Percentiles rank a stretch among this genome's conserved stretches.
Conservation (phyloP, 768 basidiomycete genomes). For the Crucibulum laeve region DNA sequence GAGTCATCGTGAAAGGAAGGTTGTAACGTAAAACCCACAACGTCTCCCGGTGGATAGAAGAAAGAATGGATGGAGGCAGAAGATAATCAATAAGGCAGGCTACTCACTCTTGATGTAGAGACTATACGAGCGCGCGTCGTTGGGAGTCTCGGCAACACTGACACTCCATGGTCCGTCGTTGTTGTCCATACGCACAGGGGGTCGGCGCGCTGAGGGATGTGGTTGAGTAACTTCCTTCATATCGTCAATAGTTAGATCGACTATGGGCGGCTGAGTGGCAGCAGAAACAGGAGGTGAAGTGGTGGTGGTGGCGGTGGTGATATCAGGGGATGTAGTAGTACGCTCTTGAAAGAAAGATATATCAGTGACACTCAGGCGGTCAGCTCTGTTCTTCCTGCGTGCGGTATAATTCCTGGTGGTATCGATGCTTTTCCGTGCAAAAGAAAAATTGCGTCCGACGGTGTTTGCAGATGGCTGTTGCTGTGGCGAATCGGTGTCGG, state of each 20-base stretch:
- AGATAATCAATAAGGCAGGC: constrained; percentile 16
- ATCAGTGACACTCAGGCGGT: constrained; percentile 33
- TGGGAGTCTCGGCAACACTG: constrained; percentile 81
- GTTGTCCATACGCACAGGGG: constrained; percentile 59
- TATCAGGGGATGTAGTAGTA: constrained; percentile 20
- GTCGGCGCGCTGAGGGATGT: constrained; percentile 36
- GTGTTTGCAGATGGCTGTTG: constrained; percentile 22
- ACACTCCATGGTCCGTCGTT: constrained; percentile 86
- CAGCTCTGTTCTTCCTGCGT: constrained; percentile 28
- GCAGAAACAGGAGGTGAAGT: not conserved
- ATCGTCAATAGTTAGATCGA: constrained; percentile 18
- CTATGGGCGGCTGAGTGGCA: constrained; percentile 3
- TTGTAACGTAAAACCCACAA: not conserved
- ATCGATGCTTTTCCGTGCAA: constrained; percentile 40
- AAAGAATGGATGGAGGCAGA: constrained; percentile 6
- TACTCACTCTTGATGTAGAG: constrained; percentile 89
- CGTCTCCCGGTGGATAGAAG: constrained; percentile 3
- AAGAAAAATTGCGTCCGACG: constrained; percentile 19
- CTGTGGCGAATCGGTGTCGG: constrained; percentile 20
- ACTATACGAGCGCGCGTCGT: constrained; percentile 69
- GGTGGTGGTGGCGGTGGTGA: constrained; percentile 3
- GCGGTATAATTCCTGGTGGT: constrained; percentile 30
- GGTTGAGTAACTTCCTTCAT: constrained; percentile 43
- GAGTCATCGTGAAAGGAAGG: not conserved
- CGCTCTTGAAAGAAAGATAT: constrained; percentile 38